These are phyloP conservation scores for Papiliotrema terrestris DNA, from an alignment of 1,284 basidiomycete species.

Conservation along the genomic window DNA sequence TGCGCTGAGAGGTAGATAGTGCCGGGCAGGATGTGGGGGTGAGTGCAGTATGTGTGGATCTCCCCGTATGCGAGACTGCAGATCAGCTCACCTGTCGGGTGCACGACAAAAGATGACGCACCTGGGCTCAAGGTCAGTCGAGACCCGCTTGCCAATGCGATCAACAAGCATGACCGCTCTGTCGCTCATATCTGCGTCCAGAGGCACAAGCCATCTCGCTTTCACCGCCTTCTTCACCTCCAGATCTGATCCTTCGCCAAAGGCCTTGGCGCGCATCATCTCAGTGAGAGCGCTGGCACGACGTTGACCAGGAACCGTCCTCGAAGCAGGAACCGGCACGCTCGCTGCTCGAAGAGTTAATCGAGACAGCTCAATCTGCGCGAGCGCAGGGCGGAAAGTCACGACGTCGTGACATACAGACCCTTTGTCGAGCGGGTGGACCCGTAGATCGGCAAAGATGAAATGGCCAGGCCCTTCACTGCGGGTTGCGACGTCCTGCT, in stretches of 20 bases:
- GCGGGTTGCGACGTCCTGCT: neutral
- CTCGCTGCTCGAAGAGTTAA: constrained; percentile 7
- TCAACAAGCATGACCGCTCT: no score
- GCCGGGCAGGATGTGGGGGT: constrained; percentile 60
- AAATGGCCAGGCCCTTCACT: constrained; percentile 3
- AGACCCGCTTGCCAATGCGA: neutral
- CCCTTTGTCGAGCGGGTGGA: constrained; percentile 15
- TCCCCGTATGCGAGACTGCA: constrained; percentile 74
- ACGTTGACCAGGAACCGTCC: constrained; percentile 1
- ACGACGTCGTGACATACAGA: constrained; percentile 30
- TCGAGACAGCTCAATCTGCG: constrained; percentile 27
- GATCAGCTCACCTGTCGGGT: neutral
- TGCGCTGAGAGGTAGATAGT: constrained; percentile 77
- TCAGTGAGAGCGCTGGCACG: constrained; percentile 39
- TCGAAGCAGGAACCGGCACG: neutral
- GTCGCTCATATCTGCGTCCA: constrained; percentile 25
- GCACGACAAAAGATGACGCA: neutral
- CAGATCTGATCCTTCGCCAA: constrained; percentile 49
- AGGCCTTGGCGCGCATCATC: constrained; percentile 38
- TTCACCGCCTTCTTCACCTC: constrained; percentile 57
- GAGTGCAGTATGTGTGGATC: constrained; percentile 65
- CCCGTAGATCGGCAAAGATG: constrained; percentile 16
- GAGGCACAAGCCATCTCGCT: constrained; percentile 64
- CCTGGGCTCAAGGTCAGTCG: neutral
- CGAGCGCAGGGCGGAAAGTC: constrained; percentile 20